Conservation (phyloP, 352 stramenopile genomes). For the Peronospora farinosa region DNA sequence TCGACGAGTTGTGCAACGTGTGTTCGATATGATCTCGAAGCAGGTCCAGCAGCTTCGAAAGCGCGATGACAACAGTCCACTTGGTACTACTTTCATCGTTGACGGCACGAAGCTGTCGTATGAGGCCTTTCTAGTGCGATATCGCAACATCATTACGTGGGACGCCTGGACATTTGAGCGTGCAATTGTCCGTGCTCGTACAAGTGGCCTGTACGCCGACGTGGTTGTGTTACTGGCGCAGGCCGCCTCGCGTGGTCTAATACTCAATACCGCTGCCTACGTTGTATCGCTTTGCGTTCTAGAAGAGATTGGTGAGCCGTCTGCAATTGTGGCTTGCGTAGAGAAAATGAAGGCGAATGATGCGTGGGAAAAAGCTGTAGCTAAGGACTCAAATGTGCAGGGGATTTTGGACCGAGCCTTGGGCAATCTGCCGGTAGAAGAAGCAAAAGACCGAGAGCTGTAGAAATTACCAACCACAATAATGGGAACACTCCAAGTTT, state of each 20-base stretch:
- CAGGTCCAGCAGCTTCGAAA: slow-evolving; percentile 40
- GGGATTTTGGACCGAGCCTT: slow-evolving; percentile 25
- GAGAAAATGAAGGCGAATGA: slow-evolving; percentile 27
- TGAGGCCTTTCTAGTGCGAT: slow-evolving; percentile 46
- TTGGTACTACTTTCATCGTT: slow-evolving; percentile 29
- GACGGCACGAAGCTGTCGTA: slow-evolving; percentile 50
- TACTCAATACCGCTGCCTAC: slow-evolving; percentile 42
- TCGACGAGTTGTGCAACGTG: slow-evolving; percentile 38
- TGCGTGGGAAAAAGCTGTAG: slow-evolving; percentile 29
- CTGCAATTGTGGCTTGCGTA: slow-evolving; percentile 28
- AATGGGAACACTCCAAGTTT: slow-evolving; percentile 3
- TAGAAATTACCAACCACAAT: slow-evolving; percentile 10
- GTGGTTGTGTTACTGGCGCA: slow-evolving; percentile 42
- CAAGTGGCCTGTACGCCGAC: slow-evolving; percentile 33
- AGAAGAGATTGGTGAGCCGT: slow-evolving; percentile 22
- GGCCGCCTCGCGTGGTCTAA: slow-evolving; percentile 27
- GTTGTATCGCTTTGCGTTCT: slow-evolving; percentile 42
- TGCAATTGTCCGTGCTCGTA: slow-evolving; percentile 50
- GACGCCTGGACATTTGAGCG: slow-evolving; percentile 46
- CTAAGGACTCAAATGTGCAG: slow-evolving; percentile 32
- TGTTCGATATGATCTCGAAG: slow-evolving; percentile 56
- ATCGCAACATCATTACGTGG: slow-evolving; percentile 39
- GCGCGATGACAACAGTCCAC: slow-evolving; percentile 6
- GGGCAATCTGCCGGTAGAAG: slow-evolving; percentile 6
- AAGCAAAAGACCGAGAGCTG: slow-evolving; percentile 4